These are phyloP conservation scores for Edaphochlamys debaryana DNA, from an alignment of 139 green algal genomes.

Conservation along the genomic window DNA sequence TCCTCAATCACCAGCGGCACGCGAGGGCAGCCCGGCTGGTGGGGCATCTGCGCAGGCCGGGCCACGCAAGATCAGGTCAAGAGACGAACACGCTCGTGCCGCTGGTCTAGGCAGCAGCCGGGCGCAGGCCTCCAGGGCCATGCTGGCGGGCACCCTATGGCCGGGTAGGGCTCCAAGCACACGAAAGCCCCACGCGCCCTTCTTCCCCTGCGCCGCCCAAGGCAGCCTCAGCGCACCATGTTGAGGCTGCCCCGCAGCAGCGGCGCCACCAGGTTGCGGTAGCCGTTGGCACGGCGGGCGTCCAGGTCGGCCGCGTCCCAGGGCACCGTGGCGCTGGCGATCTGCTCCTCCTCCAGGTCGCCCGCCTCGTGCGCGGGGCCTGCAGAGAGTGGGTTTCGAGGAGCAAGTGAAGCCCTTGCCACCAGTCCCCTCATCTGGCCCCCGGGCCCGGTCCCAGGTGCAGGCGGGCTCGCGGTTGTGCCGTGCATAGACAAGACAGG, in stretches of 20 bases:
- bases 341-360: neutral
- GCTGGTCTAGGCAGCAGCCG: too few species aligned
- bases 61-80: neutral
- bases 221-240: slow-evolving; percentile 7
- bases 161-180: too few species aligned
- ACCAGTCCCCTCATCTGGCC: too few species aligned
- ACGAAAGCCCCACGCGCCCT: too few species aligned
- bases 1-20: slow-evolving; percentile 48
- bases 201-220: too few species aligned
- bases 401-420: too few species aligned
- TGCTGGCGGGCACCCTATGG: too few species aligned
- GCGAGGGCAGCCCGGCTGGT: slow-evolving; percentile 30
- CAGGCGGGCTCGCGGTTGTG: too few species aligned
- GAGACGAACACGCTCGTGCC: neutral
- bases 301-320: slow-evolving; percentile 42
- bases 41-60: slow-evolving; percentile 28
- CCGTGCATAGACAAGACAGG: too few species aligned
- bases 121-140: too few species aligned
- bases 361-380: neutral
- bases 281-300: slow-evolving; percentile 67
- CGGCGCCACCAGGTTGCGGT: slow-evolving; percentile 65
- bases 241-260: slow-evolving; percentile 73
- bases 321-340: slow-evolving; percentile 6
- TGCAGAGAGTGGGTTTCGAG: neutral
- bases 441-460: too few species aligned